Evolutionary conservation across 73 alveolate genomes (phyloP).

Genomic region (Urostyla sp.): DNA sequence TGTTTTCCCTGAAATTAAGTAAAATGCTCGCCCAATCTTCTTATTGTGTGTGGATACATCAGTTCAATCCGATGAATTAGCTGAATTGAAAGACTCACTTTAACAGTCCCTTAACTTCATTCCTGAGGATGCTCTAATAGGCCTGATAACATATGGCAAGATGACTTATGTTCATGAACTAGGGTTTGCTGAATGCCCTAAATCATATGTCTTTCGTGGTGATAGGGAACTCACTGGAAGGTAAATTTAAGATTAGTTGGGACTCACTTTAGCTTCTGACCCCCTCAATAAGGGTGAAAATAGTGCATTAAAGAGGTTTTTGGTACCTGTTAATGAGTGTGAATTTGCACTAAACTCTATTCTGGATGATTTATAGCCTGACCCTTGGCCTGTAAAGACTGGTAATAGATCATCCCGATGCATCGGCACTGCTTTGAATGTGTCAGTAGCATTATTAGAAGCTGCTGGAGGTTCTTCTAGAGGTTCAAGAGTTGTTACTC

Average conservation of each 20-base stretch:
- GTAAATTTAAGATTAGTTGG: conserved; percentile 87
- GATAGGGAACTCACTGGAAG: conserved; percentile 90
- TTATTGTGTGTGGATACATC: conserved; percentile 96
- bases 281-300: conserved; percentile 71
- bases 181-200: conserved; percentile 96
- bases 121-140: conserved; percentile 98
- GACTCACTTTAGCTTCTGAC: conserved; percentile 85
- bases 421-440: conserved; percentile 96
- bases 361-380: conserved; percentile 99
- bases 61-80: conserved; percentile 94
- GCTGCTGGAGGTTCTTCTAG: conserved; percentile 87
- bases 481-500: conserved; percentile 92
- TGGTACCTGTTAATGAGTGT: conserved; percentile 97
- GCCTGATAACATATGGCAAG: conserved; percentile 98
- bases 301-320: conserved; percentile 81
- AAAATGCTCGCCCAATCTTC: conserved; percentile 93
- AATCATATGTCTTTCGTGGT: conserved; percentile 90
- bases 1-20: conserved; percentile 86
- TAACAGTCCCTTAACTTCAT: conserved; percentile 92
- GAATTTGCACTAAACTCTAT: conserved; percentile 96
- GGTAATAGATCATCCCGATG: conserved; percentile 94
- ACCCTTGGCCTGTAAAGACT: conserved; percentile 97
- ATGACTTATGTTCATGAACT: conserved; percentile 95
- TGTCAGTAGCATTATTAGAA: conserved; percentile 92
- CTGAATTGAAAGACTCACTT: conserved; percentile 97